Evolutionary conservation across 441 rosid genomes (phyloP).

Genomic region (Populus tomentosa): DNA sequence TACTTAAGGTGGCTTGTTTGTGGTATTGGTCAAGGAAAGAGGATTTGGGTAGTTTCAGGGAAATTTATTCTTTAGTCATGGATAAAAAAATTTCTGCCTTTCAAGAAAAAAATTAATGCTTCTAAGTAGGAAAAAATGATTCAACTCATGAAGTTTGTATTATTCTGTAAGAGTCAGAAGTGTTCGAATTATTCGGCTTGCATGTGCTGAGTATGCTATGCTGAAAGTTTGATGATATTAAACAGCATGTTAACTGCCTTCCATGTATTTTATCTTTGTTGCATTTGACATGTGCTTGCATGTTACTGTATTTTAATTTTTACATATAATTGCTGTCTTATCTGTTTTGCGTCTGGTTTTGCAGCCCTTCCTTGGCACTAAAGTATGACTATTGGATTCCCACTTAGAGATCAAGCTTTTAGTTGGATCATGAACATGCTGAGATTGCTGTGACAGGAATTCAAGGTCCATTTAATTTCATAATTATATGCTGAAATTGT

Average conservation of each 20-base stretch:
- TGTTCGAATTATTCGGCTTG: neutral
- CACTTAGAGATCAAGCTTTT: constrained; percentile 11
- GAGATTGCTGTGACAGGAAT: constrained; percentile 16
- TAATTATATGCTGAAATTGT: constrained; percentile 35
- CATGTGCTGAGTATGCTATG: neutral
- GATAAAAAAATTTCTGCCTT: neutral
- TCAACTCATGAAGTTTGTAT: neutral
- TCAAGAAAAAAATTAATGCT: neutral
- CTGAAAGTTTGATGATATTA: neutral
- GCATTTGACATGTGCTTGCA: neutral
- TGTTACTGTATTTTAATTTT: neutral
- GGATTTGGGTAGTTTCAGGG: neutral
- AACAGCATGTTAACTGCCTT: neutral
- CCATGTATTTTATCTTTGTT: neutral
- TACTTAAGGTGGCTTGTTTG: neutral
- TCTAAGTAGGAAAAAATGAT: neutral
- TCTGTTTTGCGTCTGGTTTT: neutral
- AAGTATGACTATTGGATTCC: constrained; percentile 30
- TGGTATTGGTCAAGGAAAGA: neutral
- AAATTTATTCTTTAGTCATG: neutral
- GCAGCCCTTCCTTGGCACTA: constrained; percentile 59
- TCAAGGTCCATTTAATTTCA: constrained; percentile 25
- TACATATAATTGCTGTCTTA: neutral
- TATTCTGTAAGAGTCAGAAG: neutral
- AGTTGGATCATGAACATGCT: constrained; percentile 11